phyloP scores from a whole-genome alignment of 2,329 filamentous ascomycete species.

The Fusarium tjaetaba region DNA sequence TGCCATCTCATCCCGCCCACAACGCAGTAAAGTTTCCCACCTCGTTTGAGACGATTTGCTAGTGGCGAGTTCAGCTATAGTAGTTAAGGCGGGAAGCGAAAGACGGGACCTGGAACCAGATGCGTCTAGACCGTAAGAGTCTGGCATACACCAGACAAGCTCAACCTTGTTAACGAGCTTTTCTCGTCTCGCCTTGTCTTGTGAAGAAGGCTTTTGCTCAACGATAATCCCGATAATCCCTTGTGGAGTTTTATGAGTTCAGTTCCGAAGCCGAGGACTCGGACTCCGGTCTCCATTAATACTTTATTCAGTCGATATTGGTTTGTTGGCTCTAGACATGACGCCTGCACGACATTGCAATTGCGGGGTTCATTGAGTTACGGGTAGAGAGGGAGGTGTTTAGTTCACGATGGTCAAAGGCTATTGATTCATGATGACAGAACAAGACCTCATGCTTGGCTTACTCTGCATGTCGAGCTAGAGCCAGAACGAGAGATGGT shows the following conservation, averaged over 20 bases:
- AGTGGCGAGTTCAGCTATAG: conserved; percentile 22
- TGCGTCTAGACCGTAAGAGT: conserved; percentile 13
- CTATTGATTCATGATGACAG: conserved; percentile 29
- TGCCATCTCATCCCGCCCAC: background rate
- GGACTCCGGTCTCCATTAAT: conserved; percentile 18
- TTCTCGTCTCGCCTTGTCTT: background rate
- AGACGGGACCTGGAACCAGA: conserved; percentile 9
- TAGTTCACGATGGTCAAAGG: background rate
- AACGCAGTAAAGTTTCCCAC: background rate
- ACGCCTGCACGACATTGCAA: conserved; percentile 23
- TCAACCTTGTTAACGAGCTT: conserved; percentile 5
- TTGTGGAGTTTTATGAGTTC: background rate
- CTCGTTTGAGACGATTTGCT: background rate
- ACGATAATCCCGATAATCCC: conserved; percentile 21
- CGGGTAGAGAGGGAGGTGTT: background rate
- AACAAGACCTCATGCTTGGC: conserved; percentile 23
- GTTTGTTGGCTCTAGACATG: background rate
- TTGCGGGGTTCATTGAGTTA: conserved; percentile 23
- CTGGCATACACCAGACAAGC: conserved; percentile 1
- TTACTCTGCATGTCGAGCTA: conserved; percentile 17
- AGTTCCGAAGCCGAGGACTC: background rate
- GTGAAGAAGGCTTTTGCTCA: background rate
- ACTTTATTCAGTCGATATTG: background rate
- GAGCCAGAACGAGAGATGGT: conserved; percentile 16
- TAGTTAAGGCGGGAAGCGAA: background rate